These are phyloP conservation scores for Aspergillus sojae DNA, from an alignment of 2,329 filamentous ascomycete genomes.

Conservation along the genomic window DNA sequence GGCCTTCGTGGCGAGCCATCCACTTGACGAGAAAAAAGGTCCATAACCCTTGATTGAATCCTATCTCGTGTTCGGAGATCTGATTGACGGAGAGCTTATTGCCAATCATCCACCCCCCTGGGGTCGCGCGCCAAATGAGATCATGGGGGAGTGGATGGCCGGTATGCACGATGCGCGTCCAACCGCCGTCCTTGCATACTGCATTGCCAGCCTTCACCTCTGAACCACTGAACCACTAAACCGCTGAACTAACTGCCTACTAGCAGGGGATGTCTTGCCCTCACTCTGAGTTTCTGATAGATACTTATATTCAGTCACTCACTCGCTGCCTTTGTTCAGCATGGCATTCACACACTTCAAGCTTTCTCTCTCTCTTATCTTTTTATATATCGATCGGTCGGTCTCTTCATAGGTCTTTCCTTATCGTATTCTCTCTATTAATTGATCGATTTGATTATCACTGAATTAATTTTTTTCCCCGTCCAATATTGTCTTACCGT, in stretches of 20 bases:
- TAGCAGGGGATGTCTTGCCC: neutral
- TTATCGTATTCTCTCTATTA: neutral
- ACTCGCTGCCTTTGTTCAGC: neutral
- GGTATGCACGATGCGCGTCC: conserved; percentile 15
- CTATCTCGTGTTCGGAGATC: conserved; percentile 7
- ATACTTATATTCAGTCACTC: conserved; percentile 21
- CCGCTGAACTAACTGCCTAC: neutral
- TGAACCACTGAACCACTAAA: neutral
- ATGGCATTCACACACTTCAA: conserved; percentile 8
- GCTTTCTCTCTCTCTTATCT: conserved; percentile 21
- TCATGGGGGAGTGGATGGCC: conserved; percentile 4
- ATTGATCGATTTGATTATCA: neutral
- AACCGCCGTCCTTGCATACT: conserved; percentile 16
- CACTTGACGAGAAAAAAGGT: conserved; percentile 5
- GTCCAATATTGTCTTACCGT: conserved; percentile 16
- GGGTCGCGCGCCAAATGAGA: conserved; percentile 7
- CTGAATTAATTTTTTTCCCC: conserved; percentile 5
- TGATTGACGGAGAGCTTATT: conserved; percentile 6
- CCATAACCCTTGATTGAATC: conserved; percentile 6
- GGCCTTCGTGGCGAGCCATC: conserved; percentile 2
- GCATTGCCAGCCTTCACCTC: conserved; percentile 10
- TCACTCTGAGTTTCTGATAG: conserved; percentile 9
- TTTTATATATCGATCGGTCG: conserved; percentile 16
- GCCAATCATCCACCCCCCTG: conserved; percentile 5
- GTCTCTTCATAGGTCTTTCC: conserved; percentile 16